phyloP scores from a whole-genome alignment of 495 filamentous ascomycete genomes.

The Glutinoglossum americanum region DNA sequence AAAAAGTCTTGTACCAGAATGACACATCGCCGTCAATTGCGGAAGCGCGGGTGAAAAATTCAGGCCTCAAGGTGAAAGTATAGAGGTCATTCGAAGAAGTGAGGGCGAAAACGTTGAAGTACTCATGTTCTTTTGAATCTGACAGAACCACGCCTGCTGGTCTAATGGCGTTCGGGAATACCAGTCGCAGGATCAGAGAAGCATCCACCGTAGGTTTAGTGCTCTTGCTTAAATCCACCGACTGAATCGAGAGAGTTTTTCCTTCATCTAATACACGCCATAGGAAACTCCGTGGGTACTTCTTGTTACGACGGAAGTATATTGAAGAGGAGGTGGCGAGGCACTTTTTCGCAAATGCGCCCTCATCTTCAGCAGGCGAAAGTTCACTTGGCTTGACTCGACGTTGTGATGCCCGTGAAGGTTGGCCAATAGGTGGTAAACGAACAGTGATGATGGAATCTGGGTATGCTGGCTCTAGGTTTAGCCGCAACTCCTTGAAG shows the following conservation, averaged over 20 bases:
- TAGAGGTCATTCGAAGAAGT: constrained; percentile 59
- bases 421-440: constrained; percentile 15
- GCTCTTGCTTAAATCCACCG: constrained; percentile 57
- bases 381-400: constrained; percentile 20
- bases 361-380: constrained; percentile 42
- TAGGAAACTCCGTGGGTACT: constrained; percentile 62
- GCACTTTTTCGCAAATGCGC: constrained; percentile 42
- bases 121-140: constrained; percentile 57
- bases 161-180: constrained; percentile 49
- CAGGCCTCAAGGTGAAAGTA: constrained; percentile 55
- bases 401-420: constrained; percentile 13
- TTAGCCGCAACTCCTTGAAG: constrained; percentile 73
- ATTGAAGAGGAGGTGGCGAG: constrained; percentile 64
- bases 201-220: constrained; percentile 36
- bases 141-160: constrained; percentile 58
- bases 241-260: constrained; percentile 61
- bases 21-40: constrained; percentile 46
- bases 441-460: constrained; percentile 49
- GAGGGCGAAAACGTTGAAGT: constrained; percentile 57
- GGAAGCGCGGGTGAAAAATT: constrained; percentile 48
- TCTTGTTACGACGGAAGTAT: constrained; percentile 55
- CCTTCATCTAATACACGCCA: constrained; percentile 75
- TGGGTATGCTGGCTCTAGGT: constrained; percentile 50
- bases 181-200: constrained; percentile 47
- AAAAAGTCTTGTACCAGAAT: constrained; percentile 55